phyloP scores from a whole-genome alignment of 306 rosid species.

The Benincasa hispida region DNA sequence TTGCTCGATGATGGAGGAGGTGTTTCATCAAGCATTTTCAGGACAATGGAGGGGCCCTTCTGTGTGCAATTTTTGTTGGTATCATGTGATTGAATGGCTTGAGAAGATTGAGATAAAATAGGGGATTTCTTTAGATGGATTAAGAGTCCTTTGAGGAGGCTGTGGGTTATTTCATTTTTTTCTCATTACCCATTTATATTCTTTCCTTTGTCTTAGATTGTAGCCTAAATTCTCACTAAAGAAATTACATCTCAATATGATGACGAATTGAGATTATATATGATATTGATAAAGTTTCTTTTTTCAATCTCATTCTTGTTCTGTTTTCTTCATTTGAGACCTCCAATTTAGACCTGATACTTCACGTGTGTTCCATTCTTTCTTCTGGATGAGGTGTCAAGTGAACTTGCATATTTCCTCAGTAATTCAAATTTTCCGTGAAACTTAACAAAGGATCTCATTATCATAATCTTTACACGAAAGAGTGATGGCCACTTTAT shows the following conservation, averaged over 20 bases:
- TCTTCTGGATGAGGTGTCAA: not conserved
- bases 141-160: not conserved
- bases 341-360: not conserved
- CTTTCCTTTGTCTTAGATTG: not conserved
- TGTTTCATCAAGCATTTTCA: not conserved
- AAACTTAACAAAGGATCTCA: not conserved
- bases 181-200: not conserved
- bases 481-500: not conserved
- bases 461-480: not conserved
- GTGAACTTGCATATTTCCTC: not conserved
- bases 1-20: not conserved
- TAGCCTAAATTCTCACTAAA: not conserved
- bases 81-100: not conserved
- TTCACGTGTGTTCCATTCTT: not conserved
- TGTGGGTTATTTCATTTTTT: not conserved
- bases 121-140: not conserved
- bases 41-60: not conserved
- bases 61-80: not conserved
- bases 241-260: not conserved
- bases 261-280: not conserved
- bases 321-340: not conserved
- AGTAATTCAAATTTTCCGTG: not conserved
- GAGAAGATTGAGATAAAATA: not conserved
- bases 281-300: not conserved
- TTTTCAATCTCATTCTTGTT: not conserved